These are phyloP conservation scores for Pulveroboletus sp. DNA, from an alignment of 768 basidiomycete species.

Conservation along the genomic window DNA sequence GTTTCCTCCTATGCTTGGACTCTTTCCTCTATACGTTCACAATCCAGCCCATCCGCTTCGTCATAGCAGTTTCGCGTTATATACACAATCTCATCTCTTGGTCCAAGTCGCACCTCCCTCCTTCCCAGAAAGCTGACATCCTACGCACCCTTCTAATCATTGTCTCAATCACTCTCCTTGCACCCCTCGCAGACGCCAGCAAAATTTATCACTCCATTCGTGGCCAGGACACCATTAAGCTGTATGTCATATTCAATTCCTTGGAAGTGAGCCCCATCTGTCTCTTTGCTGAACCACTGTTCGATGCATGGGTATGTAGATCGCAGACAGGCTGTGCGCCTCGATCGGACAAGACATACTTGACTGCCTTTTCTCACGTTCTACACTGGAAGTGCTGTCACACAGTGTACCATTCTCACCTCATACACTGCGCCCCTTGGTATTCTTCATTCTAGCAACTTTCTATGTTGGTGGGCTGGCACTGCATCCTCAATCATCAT, in stretches of 20 bases:
- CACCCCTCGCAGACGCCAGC: constrained; percentile 87
- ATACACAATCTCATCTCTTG: constrained; percentile 45
- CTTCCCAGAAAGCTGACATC: constrained; percentile 90
- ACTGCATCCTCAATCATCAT: not conserved
- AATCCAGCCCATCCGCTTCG: constrained; percentile 86
- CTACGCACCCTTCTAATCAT: constrained; percentile 75
- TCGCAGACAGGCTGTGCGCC: constrained; percentile 89
- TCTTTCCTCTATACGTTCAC: constrained; percentile 98
- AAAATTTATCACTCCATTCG: constrained; percentile 98
- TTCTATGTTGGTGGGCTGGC: constrained; percentile 69
- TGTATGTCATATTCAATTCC: constrained; percentile 98
- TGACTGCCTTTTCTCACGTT: constrained; percentile 92
- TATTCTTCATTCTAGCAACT: constrained; percentile 79
- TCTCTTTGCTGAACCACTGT: not conserved
- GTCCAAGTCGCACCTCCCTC: constrained; percentile 58
- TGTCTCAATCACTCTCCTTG: constrained; percentile 66
- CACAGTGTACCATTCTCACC: constrained; percentile 55
- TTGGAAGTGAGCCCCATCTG: constrained; percentile 68
- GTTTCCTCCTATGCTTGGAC: constrained; percentile 90
- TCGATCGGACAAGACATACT: constrained; percentile 97
- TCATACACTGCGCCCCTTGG: constrained; percentile 69
- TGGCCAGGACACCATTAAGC: constrained; percentile 96
- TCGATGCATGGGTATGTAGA: constrained; percentile 43
- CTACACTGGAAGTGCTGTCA: constrained; percentile 75
- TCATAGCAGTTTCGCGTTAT: constrained; percentile 57